These are phyloP conservation scores for Chrysosphaeria jannelii DNA, from an alignment of 2,329 filamentous ascomycete genomes.

Conservation along the genomic window DNA sequence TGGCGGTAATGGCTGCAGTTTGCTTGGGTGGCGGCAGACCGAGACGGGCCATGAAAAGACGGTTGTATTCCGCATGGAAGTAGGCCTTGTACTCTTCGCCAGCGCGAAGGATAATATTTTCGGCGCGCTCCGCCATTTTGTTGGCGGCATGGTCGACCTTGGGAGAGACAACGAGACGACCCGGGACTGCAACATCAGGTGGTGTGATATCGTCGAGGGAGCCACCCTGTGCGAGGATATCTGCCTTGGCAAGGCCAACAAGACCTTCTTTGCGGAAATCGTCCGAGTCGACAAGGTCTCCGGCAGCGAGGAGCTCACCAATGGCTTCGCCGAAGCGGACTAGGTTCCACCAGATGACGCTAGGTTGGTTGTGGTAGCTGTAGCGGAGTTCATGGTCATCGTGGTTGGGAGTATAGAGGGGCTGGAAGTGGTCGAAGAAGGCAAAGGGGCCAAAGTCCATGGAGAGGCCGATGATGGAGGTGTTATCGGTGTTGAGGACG, in stretches of 20 bases:
- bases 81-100: slow-evolving; percentile 73
- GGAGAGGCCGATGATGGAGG: slow-evolving; percentile 61
- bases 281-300: slow-evolving; percentile 36
- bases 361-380: slow-evolving; percentile 77
- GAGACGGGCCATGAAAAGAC: slow-evolving; percentile 49
- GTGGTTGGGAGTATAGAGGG: slow-evolving; percentile 83
- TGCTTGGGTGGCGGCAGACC: slow-evolving; percentile 19
- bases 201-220: background rate
- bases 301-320: slow-evolving; percentile 65
- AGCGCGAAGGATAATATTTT: slow-evolving; percentile 48
- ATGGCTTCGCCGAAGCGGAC: slow-evolving; percentile 71
- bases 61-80: slow-evolving; percentile 72
- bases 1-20: slow-evolving; percentile 24
- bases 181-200: too few relatives aligned
- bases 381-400: slow-evolving; percentile 75
- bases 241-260: slow-evolving; percentile 4
- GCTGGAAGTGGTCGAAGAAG: slow-evolving; percentile 93
- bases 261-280: slow-evolving; percentile 47
- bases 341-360: slow-evolving; percentile 96
- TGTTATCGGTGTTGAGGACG: slow-evolving; percentile 94
- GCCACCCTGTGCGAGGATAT: slow-evolving; percentile 1
- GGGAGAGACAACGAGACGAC: too few relatives aligned
- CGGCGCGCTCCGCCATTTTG: slow-evolving; percentile 47
- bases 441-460: slow-evolving; percentile 94
- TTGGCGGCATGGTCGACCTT: slow-evolving; percentile 34